Base-by-base conservation (phyloP, 371 early-diverging fungal species). In the Parasitella parasitica region DNA sequence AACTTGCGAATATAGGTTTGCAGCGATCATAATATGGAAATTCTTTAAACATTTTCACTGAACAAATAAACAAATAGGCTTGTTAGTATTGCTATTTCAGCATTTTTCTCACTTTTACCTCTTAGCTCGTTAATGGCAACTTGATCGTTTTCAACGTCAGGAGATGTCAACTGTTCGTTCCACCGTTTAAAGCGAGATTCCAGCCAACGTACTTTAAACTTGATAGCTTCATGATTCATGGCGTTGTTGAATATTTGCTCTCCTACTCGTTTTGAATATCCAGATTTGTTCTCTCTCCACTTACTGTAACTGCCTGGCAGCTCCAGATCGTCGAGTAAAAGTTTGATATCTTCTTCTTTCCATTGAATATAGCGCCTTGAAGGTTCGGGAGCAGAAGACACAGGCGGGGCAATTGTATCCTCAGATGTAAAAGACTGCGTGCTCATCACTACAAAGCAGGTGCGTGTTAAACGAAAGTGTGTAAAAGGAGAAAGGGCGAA, bases 211-310 rank as follows among this genome's bases (percentile, higher is more conserved):
- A 74, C 71, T 60, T 74, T 74, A 55, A 74, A 74, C 59, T 74
- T 74, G 66, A 74, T 74, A 13, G 71, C 71, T 66, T 74, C 75
- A 54, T 74, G 75, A 37, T 74, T 67, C 71, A 74, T 68, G 22
- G 48, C 50, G 43, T 63, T 69, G 3, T 66, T 60, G 43, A 74
- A 74, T 9, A 70, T 69, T 59, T 68, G 64, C 54, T 68, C 69
- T 30, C 66, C 69, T 34, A 74, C 71, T 52, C 71, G 43, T 27
- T 74, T 74, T 30, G 69, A 63, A 48, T 63, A 74, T 12, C 75
- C 68, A 20, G 75, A 74, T 27, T 74, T 74, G 56, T 74, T 74
- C 39, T 61, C 67, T 58, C 68, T 74, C 75, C 75, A 74, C 37
- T 62, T 65, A 16, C 50, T 62, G 48, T 74, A 74, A 56, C 68